Percentiles rank a stretch among this genome's conserved stretches.
These are phyloP conservation scores for Yamadazyma blattariae DNA, from an alignment of 1,139 yeast species.

Conservation along the genomic window DNA sequence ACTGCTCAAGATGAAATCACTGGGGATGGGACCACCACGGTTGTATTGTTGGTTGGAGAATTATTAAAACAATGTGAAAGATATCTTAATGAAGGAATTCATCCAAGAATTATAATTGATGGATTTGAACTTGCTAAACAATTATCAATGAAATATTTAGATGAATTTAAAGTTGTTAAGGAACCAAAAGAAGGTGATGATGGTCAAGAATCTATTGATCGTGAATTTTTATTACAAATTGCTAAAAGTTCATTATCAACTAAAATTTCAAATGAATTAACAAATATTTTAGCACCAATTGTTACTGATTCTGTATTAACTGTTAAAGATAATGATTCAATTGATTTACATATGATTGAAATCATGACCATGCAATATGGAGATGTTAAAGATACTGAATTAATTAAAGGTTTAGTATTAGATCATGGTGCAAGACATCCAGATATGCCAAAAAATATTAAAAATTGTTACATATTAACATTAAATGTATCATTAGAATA, in stretches of 20 bases:
- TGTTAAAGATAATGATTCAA: slow-evolving; percentile 55
- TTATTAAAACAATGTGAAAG: slow-evolving; percentile 92
- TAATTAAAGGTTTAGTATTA: slow-evolving; percentile 85
- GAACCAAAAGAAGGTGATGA: neutral
- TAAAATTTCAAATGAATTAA: slow-evolving; percentile 72
- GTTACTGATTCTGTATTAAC: slow-evolving; percentile 94
- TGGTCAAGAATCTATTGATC: slow-evolving; percentile 51
- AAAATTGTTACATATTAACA: slow-evolving; percentile 81
- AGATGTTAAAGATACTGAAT: slow-evolving; percentile 76
- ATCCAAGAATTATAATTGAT: slow-evolving; percentile 90
- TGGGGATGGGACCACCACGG: slow-evolving; percentile 99
- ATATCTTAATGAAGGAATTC: slow-evolving; percentile 89
- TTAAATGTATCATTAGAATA: slow-evolving; percentile 93
- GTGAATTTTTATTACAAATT: slow-evolving; percentile 87
- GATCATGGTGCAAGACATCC: slow-evolving; percentile 99
- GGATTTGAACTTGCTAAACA: slow-evolving; percentile 91
- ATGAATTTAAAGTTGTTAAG: slow-evolving; percentile 45
- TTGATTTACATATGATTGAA: slow-evolving; percentile 95
- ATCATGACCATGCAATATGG: slow-evolving; percentile 98
- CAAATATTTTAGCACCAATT: slow-evolving; percentile 84
- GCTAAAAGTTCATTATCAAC: slow-evolving; percentile 89
- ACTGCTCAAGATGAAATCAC: slow-evolving; percentile 98
- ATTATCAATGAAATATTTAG: slow-evolving; percentile 67
- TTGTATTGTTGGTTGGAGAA: slow-evolving; percentile 92
- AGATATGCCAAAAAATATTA: slow-evolving; percentile 91